Conservation (phyloP, 176 grass and related monocot genomes). For the Ampelocalamus luodianensis region DNA sequence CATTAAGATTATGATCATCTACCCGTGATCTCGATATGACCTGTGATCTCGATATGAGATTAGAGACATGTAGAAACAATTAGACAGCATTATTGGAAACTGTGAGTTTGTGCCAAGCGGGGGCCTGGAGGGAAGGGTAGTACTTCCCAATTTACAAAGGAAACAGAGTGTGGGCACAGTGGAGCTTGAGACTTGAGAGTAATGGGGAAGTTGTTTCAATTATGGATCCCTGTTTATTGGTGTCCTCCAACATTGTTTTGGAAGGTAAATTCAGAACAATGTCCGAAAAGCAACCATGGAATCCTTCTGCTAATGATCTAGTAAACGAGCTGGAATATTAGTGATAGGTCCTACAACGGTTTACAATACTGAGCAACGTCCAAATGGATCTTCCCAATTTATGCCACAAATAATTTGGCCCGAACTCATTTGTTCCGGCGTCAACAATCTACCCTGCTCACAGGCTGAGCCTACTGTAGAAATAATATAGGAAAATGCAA, state of each 20-base stretch:
- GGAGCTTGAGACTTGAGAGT: background rate
- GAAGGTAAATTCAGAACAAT: slow-evolving; percentile 12
- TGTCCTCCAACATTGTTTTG: background rate
- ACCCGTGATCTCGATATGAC: too few species aligned
- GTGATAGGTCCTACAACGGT: background rate
- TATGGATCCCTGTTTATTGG: slow-evolving; percentile 13
- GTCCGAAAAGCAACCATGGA: background rate
- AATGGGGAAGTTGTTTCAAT: background rate
- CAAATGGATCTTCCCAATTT: background rate
- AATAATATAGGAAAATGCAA: background rate
- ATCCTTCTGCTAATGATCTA: background rate
- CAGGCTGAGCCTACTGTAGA: background rate
- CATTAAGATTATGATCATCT: too few species aligned
- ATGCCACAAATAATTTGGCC: background rate
- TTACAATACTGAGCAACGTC: background rate
- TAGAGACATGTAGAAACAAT: background rate
- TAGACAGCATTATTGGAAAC: background rate
- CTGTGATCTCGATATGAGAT: background rate
- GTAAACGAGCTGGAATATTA: background rate
- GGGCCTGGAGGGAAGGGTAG: background rate
- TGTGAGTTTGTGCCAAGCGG: background rate
- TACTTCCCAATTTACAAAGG: background rate
- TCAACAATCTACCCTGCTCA: background rate
- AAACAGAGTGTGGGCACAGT: background rate
- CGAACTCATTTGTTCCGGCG: background rate